Conservation (phyloP, 1,284 basidiomycete species). For the Rhizoctonia solani region DNA sequence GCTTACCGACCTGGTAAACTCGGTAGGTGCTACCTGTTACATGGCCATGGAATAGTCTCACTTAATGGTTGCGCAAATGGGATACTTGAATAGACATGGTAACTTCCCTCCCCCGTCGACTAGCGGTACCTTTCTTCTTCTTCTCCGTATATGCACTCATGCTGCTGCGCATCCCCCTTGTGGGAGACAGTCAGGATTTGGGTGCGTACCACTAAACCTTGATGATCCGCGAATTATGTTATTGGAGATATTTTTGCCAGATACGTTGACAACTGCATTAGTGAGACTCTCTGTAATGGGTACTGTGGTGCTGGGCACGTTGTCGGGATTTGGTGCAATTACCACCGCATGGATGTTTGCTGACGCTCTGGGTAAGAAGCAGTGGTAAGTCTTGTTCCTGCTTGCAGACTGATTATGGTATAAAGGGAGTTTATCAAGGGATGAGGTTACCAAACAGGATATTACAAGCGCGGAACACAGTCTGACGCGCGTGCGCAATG, state of each 20-base stretch:
- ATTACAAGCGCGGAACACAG: constrained; percentile 56
- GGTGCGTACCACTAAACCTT: constrained; percentile 5
- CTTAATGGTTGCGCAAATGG: neutral
- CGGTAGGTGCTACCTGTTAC: neutral
- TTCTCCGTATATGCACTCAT: constrained; percentile 21
- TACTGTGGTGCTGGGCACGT: constrained; percentile 67
- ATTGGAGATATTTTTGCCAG: constrained; percentile 42
- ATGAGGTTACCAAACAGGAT: constrained; percentile 55
- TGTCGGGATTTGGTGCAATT: constrained; percentile 76
- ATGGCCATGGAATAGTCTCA: neutral
- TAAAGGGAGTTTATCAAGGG: constrained; percentile 42
- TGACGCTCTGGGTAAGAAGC: constrained; percentile 47
- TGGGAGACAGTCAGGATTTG: neutral
- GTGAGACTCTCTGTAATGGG: constrained; percentile 74
- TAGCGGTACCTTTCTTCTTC: constrained; percentile 23
- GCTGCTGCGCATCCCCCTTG: constrained; percentile 17
- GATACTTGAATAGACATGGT: neutral
- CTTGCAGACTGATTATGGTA: no score
- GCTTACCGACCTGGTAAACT: constrained; percentile 34
- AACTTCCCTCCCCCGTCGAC: constrained; percentile 15
- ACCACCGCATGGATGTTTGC: constrained; percentile 44
- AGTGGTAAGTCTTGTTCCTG: constrained; percentile 51
- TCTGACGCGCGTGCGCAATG: constrained; percentile 56
- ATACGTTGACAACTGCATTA: constrained; percentile 53
- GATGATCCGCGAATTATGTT: neutral